Base-by-base conservation (phyloP, 441 rosid species). In the Pelargonium cotyledonis region DNA sequence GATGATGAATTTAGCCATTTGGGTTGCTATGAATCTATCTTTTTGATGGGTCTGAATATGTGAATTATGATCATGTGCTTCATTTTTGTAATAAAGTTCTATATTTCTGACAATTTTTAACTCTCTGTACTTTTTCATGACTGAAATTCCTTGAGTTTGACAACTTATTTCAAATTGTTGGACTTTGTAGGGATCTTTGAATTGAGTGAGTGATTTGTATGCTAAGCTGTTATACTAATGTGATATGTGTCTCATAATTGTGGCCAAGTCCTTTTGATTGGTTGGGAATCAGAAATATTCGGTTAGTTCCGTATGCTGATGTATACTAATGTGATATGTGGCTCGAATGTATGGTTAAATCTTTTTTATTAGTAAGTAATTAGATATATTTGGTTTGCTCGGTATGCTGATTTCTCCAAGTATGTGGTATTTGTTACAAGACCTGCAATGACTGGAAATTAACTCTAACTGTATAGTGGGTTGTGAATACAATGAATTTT, bases 201-300 rank as follows among this genome's bases (percentile, higher is more conserved):
- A 15, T 18, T 4, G 8, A 16, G 8, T 16, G 62, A 55, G 19
- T 55, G 18, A 55, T 7, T 55, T 55, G 62, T 55, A 55, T 16
- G 62, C 62, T 55, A 55, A 55, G 8, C 26, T 55, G 62, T 16
- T 55, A 55, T 55, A 10, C 62, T 55, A 18, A 55, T 55, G 62
- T 55, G 62, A 16, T 55, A 16, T 55, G 26, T 55, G 62, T 2
- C 23, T 55, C 8, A 23, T 55, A 8, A 4, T 55, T 18, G 19
- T 4, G 26, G 19, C 8, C 18, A 18, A 18, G 23, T 55, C 62
- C 19, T 8, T 16, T 55, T 55, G 19, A 16, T 23, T 6, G 62
- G 38, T 4, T 55, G 19, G 11, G 26, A 16, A 6, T 6, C 11
- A 55, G 9, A 16, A 18, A 16, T 55, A 18, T 55, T 16, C 19